Percentiles rank a stretch among this genome's conserved stretches.
Conservation (phyloP, 164 flowering plant genomes). For the Liriodendron chinense region DNA sequence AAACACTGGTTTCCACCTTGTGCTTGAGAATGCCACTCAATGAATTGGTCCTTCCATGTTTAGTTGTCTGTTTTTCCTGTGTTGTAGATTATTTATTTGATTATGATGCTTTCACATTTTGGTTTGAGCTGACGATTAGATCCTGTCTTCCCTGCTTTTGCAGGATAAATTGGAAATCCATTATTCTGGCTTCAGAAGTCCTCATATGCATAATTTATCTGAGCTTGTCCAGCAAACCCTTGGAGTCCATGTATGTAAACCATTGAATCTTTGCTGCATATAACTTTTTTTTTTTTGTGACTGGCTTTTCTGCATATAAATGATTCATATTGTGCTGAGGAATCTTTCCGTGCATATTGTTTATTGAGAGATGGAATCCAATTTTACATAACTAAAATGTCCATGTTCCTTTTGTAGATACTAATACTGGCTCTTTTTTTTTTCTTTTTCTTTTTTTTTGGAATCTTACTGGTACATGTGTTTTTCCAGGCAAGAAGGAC, state of each 20-base stretch:
- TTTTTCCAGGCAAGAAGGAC: constrained; percentile 46
- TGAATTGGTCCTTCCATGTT: not conserved
- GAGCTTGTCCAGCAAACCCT: constrained; percentile 75
- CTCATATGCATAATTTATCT: constrained; percentile 81
- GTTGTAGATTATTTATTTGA: not conserved
- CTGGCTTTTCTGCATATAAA: no score
- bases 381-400: not conserved
- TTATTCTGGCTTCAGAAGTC: constrained; percentile 79
- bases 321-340: no score
- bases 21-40: not conserved
- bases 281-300: not conserved
- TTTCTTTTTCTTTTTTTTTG: not conserved
- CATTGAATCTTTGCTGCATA: not conserved
- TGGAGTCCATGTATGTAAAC: constrained; percentile 42
- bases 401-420: not conserved
- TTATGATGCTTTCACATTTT: not conserved
- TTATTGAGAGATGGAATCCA: not conserved
- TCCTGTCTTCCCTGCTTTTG: constrained; percentile 19
- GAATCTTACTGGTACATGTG: not conserved
- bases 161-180: constrained; percentile 78
- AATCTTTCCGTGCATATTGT: no score
- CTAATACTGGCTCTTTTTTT: not conserved
- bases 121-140: not conserved
- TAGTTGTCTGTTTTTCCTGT: not conserved
- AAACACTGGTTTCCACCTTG: no score